Percentiles rank a stretch among this genome's conserved stretches.
Conservation (phyloP, 1,284 basidiomycete genomes). For the Tylopilus orsonianus region DNA sequence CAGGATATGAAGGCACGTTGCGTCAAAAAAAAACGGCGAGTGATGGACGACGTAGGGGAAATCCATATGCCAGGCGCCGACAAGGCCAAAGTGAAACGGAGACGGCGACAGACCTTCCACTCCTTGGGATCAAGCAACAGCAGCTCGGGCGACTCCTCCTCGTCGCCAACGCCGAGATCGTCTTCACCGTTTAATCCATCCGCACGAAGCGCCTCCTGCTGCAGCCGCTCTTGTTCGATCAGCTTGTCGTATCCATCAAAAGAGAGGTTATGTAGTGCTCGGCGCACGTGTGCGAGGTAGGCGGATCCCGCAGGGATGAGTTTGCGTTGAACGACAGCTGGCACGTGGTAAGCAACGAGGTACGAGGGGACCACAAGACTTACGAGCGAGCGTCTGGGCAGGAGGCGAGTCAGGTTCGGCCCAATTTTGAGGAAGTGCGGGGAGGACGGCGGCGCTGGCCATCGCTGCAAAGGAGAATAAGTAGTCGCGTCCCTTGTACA, state of each 20-base stretch:
- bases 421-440: constrained; percentile 28
- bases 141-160: constrained; percentile 77
- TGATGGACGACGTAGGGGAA: not conserved
- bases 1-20: not conserved
- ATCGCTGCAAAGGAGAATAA: constrained; percentile 10
- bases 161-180: constrained; percentile 91
- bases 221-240: constrained; percentile 53
- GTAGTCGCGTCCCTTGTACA: not conserved
- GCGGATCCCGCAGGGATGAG: constrained; percentile 84
- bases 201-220: constrained; percentile 53
- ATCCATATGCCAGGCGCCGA: not conserved
- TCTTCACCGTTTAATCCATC: constrained; percentile 67
- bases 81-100: not conserved
- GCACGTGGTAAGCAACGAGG: constrained; percentile 7
- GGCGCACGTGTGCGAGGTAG: constrained; percentile 78
- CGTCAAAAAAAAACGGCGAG: not conserved
- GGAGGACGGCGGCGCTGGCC: constrained; percentile 24
- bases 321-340: constrained; percentile 32
- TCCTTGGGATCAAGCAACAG: constrained; percentile 90
- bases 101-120: constrained; percentile 78
- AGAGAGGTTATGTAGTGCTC: constrained; percentile 71
- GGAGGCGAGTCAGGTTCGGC: constrained; percentile 12
- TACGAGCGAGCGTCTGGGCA: constrained; percentile 27
- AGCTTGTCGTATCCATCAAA: constrained; percentile 80
- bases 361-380: constrained; percentile 7